A percentile compares a stretch with the other conserved stretches of the same genome.
Evolutionary conservation across 2,329 filamentous ascomycete genomes (phyloP).

Genomic region (Ceratocystis papillata): DNA sequence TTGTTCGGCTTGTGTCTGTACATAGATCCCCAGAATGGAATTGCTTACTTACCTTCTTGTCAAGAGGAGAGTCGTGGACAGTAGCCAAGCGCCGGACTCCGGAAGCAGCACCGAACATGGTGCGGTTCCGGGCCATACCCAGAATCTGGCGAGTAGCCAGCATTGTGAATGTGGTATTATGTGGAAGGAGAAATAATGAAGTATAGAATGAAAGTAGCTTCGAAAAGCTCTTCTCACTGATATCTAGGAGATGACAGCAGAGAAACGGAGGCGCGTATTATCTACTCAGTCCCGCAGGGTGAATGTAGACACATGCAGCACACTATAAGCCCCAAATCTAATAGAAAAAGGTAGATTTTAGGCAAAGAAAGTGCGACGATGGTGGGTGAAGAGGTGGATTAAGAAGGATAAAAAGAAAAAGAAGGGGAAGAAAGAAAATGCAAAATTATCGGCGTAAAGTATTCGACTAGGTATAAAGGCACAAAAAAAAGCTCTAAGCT

Average conservation of each 20-base stretch:
- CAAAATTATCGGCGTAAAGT: not conserved
- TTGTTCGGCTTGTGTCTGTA: not conserved
- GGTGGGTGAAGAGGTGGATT: not conserved
- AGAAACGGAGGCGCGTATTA: conserved; percentile 1
- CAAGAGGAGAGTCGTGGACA: conserved; percentile 72
- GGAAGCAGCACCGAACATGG: conserved; percentile 45
- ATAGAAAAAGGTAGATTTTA: conserved; percentile 15
- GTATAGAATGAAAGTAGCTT: conserved; percentile 7
- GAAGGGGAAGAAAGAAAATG: conserved; percentile 13
- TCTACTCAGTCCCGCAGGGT: conserved; percentile 23
- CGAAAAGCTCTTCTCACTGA: conserved; percentile 15
- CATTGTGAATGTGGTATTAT: conserved; percentile 36
- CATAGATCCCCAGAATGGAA: not conserved
- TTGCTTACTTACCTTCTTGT: conserved; percentile 60
- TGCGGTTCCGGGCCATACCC: conserved; percentile 54
- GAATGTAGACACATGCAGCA: conserved; percentile 22
- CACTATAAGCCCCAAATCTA: conserved; percentile 15
- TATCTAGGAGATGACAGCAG: conserved; percentile 18
- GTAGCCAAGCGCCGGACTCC: conserved; percentile 68
- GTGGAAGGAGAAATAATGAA: conserved; percentile 1
- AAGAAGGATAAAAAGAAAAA: conserved; percentile 14
- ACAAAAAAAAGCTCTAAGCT: not conserved
- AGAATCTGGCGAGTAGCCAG: conserved; percentile 61
- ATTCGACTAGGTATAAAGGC: not conserved
- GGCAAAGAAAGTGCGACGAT: conserved; percentile 13